A percentile compares a stretch with the other conserved stretches of the same genome.
These are phyloP conservation scores for Iris macrosiphon DNA, from an alignment of 106 monocot genomes.

Conservation along the genomic window DNA sequence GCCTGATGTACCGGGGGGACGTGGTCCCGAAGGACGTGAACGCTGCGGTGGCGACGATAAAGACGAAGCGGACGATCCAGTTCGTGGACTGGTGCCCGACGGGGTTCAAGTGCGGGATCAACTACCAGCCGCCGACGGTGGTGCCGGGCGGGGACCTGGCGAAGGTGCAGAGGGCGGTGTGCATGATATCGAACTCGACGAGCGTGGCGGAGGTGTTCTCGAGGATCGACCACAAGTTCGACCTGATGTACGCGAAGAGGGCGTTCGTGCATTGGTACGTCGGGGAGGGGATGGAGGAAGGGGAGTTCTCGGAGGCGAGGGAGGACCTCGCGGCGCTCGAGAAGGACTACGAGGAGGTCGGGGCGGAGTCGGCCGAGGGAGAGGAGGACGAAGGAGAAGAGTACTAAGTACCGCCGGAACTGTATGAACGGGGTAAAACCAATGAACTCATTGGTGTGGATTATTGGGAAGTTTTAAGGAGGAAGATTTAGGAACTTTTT, in stretches of 20 bases:
- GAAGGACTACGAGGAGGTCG: conserved; percentile 20
- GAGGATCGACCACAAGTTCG: conserved; percentile 12
- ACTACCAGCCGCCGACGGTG: conserved; percentile 13
- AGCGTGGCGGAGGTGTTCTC: conserved; percentile 13
- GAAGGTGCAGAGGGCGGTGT: conserved; percentile 15
- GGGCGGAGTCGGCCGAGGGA: conserved; percentile 1
- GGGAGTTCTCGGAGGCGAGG: conserved; percentile 11
- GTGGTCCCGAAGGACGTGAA: conserved; percentile 98
- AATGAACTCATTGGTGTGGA: too few relatives aligned
- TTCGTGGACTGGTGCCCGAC: conserved; percentile 71
- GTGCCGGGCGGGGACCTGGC: conserved; percentile 11
- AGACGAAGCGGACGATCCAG: conserved; percentile 85
- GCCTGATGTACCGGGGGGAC: conserved; percentile 90
- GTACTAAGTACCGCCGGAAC: too few relatives aligned
- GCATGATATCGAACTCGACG: conserved; percentile 15
- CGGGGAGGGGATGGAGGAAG: conserved; percentile 16
- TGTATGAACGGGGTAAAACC: too few relatives aligned
- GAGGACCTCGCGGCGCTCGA: conserved; percentile 16
- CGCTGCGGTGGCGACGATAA: conserved; percentile 86
- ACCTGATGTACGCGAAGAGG: conserved; percentile 16
- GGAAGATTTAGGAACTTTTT: too few relatives aligned
- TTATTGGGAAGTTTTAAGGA: too few relatives aligned
- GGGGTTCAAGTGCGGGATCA: conserved; percentile 17
- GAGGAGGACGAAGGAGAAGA: conserved; percentile 9
- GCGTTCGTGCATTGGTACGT: conserved; percentile 18